phyloP scores from a whole-genome alignment of 164 flowering plant species.

The Magnolia officinalis region DNA sequence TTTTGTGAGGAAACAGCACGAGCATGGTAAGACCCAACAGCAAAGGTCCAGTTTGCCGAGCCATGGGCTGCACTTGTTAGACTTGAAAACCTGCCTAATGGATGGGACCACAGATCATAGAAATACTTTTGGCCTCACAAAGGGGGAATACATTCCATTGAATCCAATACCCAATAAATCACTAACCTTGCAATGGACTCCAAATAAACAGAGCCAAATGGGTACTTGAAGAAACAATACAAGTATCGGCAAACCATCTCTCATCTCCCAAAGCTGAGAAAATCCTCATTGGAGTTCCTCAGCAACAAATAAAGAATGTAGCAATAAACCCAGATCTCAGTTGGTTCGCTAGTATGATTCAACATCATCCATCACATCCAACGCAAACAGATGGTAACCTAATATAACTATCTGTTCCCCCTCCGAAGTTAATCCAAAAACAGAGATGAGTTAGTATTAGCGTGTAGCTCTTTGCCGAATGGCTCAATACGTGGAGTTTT shows the following conservation, averaged over 20 bases:
- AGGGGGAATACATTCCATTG: neutral
- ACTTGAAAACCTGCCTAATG: too few species aligned
- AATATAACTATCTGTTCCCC: neutral
- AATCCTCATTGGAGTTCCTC: neutral
- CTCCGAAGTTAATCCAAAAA: neutral
- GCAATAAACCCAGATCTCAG: neutral
- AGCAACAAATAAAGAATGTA: neutral
- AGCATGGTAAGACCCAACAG: too few species aligned
- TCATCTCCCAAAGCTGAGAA: neutral
- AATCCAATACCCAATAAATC: neutral
- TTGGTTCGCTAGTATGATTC: neutral
- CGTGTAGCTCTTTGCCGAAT: neutral
- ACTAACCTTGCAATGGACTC: neutral
- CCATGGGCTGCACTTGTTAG: too few species aligned
- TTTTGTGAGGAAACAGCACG: too few species aligned
- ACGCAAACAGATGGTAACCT: neutral
- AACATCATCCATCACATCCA: neutral
- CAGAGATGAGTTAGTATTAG: constrained; percentile 1
- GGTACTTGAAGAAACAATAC: neutral
- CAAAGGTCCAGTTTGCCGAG: too few species aligned
- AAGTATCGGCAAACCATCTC: neutral
- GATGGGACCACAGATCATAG: too few species aligned
- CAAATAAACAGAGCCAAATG: neutral
- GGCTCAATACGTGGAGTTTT: constrained; percentile 3
- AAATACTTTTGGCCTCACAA: too few species aligned